Conservation (phyloP, 768 basidiomycete species). For the Macrolepiota fuliginosa region DNA sequence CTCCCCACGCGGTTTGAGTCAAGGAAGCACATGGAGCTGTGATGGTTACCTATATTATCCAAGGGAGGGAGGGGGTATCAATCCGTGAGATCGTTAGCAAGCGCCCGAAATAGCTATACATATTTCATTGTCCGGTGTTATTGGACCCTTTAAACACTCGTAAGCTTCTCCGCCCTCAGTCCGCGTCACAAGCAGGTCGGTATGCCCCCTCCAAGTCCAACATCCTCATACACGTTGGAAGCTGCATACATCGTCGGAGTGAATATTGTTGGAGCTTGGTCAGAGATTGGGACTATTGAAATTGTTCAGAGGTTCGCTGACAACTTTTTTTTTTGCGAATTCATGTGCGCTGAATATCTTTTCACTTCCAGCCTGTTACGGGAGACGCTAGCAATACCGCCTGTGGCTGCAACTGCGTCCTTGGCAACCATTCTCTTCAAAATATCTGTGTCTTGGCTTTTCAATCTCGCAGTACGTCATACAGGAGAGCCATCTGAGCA, state of each 20-base stretch:
- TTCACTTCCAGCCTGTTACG: constrained; percentile 9
- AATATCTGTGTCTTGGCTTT: constrained; percentile 17
- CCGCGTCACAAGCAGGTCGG: background rate
- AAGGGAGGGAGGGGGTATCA: background rate
- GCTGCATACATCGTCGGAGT: background rate
- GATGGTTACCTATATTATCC: background rate
- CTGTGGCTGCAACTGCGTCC: constrained; percentile 32
- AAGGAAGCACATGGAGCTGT: background rate
- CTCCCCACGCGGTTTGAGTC: constrained; percentile 1
- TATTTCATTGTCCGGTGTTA: background rate
- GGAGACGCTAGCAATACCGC: constrained; percentile 33
- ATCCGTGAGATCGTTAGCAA: constrained; percentile 2
- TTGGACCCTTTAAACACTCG: background rate
- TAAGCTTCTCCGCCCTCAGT: background rate
- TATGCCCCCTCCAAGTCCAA: background rate
- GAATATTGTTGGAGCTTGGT: background rate
- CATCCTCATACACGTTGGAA: background rate
- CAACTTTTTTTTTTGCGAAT: background rate
- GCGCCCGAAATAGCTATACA: background rate
- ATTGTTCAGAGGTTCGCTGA: background rate
- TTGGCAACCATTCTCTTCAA: constrained; percentile 31
- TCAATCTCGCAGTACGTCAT: background rate
- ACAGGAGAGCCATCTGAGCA: background rate
- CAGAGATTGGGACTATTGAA: background rate
- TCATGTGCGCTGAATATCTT: background rate